Base-by-base conservation (phyloP, 2,329 filamentous ascomycete species). In the Ceratocystis lukuohia region DNA sequence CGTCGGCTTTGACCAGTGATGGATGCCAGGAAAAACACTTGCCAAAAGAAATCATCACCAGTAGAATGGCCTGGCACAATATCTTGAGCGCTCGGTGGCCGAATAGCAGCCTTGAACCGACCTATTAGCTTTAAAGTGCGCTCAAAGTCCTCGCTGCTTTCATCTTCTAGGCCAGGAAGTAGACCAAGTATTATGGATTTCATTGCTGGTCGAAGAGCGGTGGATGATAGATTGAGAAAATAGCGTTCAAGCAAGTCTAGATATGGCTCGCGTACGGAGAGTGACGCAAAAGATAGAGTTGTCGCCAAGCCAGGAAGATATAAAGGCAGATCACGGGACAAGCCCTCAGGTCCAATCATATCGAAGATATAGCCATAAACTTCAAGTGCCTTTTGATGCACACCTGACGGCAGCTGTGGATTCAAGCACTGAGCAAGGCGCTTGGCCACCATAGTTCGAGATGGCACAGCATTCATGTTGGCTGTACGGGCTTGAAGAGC, bases 81-180 rank as follows among this genome's bases (percentile, higher is more conserved):
- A 65, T 76, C 77, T 30, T 76, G 76, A 7, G 76, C 71, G 17
- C 30, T 41, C 1, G 69, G 65, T 33, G 85, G 77, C 67, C 86
- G 80, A 71, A 91, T 83, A 61, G 84, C 82, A 67, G 81, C 76
- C 72, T 92, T 91, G 74, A 97, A 85, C 66, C 83, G 85, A 71
- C 94, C 88, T 61, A 97, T 74, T 8, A 96, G 84, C 67, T 82
- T 84, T 66, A 96, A 75, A 1, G 92, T 95, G 65, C 89, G 84
- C 69, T 97, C 93, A 74, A 97, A 99, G 73, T 99, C 95, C 73
- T 99, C 94, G 70, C 92, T 95, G 7, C 91, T 95, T 74, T 97
- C 94, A 70, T 99, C 94, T 75, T 99, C 94, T 2, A 99, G 77
- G 0, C 92, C 94, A 0, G 94, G 94, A 2, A 99, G 79, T 37